These are phyloP conservation scores for Amanita subjunquillea DNA, from an alignment of 768 basidiomycete genomes.

Conservation along the genomic window DNA sequence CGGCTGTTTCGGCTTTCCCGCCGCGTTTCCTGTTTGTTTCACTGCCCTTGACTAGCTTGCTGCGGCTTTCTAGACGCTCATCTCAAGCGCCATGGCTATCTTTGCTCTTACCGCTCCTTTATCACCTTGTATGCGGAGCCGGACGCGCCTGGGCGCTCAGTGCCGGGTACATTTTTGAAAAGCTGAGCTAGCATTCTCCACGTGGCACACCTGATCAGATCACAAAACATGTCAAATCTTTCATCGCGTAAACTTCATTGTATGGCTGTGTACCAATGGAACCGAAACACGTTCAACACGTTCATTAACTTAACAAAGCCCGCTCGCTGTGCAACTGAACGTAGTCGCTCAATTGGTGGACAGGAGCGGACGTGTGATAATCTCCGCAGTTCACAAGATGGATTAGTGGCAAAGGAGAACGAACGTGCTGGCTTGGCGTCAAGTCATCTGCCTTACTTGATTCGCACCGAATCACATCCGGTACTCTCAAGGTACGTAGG, in stretches of 20 bases:
- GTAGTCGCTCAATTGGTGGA: neutral
- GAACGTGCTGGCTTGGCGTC: neutral
- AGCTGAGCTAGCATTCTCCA: neutral
- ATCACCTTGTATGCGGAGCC: neutral
- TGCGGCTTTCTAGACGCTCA: neutral
- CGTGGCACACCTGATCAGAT: constrained; percentile 2
- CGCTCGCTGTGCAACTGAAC: neutral
- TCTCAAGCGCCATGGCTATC: neutral
- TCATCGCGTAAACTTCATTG: neutral
- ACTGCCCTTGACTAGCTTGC: neutral
- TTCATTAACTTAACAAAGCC: neutral
- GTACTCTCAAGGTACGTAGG: constrained; percentile 1
- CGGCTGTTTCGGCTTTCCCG: neutral
- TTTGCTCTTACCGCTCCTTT: neutral
- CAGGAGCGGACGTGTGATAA: constrained; percentile 1
- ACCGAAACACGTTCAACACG: neutral
- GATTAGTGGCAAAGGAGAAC: neutral
- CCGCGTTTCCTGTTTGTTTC: neutral
- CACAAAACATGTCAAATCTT: constrained; percentile 1
- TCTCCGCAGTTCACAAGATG: constrained; percentile 3
- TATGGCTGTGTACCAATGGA: constrained; percentile 5
- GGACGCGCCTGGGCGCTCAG: neutral
- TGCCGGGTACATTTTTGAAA: constrained; percentile 2
- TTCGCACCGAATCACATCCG: constrained; percentile 2
- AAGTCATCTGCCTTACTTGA: neutral